Conservation (phyloP, 768 basidiomycete genomes). For the Pluteus cervinus region DNA sequence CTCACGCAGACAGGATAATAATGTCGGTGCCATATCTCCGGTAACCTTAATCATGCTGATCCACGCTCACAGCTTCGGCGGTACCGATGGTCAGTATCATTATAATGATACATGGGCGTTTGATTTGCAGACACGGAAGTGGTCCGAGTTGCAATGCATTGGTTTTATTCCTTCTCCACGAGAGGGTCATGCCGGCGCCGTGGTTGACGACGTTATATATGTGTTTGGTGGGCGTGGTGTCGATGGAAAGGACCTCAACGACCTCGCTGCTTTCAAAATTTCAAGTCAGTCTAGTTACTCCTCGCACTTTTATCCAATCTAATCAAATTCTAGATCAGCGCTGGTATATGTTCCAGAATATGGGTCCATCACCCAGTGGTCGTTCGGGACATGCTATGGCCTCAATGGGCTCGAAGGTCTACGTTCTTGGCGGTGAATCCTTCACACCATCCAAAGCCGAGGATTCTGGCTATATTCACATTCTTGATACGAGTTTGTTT, state of each 20-base stretch:
- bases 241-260: conserved; percentile 92
- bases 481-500: conserved; percentile 77
- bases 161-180: conserved; percentile 94
- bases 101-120: conserved; percentile 99
- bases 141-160: conserved; percentile 93
- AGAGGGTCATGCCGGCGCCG: conserved; percentile 93
- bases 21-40: conserved; percentile 45
- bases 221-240: conserved; percentile 96
- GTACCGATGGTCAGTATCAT: conserved; percentile 97
- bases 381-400: conserved; percentile 99
- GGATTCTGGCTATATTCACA: conserved; percentile 78
- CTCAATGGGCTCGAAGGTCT: conserved; percentile 79
- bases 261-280: conserved; percentile 95
- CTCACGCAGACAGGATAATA: conserved; percentile 76
- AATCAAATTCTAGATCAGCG: conserved; percentile 62
- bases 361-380: conserved; percentile 92
- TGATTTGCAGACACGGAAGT: conserved; percentile 70
- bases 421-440: conserved; percentile 94
- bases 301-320: conserved; percentile 7
- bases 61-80: conserved; percentile 69
- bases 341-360: conserved; percentile 99
- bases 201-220: conserved; percentile 97
- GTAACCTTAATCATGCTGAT: conserved; percentile 2
- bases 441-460: conserved; percentile 68
- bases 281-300: conserved; percentile 61